Evolutionary conservation across 129 eudicot species (phyloP).

Genomic region (Oenanthe sinensis): DNA sequence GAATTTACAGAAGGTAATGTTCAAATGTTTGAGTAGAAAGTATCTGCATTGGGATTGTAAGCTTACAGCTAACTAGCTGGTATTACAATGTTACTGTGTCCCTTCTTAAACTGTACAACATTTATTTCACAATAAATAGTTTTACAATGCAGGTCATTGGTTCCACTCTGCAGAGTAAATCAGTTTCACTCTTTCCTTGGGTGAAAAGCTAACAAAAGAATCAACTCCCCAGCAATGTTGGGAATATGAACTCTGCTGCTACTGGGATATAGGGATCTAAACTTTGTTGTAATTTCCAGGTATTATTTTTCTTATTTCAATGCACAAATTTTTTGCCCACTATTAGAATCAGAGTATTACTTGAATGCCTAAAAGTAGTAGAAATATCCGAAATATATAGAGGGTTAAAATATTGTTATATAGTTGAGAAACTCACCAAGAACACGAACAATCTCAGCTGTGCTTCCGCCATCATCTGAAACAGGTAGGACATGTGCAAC

Average conservation of each 20-base stretch:
- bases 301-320: not conserved
- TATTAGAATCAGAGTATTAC: not conserved
- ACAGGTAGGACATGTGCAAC: slow-evolving; percentile 98
- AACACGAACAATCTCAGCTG: slow-evolving; percentile 98
- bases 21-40: not conserved
- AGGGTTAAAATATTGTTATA: slow-evolving; percentile 2
- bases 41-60: not conserved
- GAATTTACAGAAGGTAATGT: not conserved
- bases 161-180: not conserved
- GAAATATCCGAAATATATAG: not conserved
- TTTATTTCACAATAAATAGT: not conserved
- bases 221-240: not conserved
- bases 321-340: not conserved
- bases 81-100: not conserved
- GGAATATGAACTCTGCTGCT: not conserved
- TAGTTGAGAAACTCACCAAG: slow-evolving; percentile 43
- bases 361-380: too few species aligned
- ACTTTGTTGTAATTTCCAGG: not conserved
- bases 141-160: not conserved
- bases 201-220: not conserved
- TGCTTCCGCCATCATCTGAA: slow-evolving; percentile 99
- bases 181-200: not conserved
- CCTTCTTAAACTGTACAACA: not conserved
- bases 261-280: not conserved
- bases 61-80: not conserved